A percentile compares a stretch with the other conserved stretches of the same genome.
Conservation (phyloP, 768 basidiomycete species). For the Lentinus brumalis region DNA sequence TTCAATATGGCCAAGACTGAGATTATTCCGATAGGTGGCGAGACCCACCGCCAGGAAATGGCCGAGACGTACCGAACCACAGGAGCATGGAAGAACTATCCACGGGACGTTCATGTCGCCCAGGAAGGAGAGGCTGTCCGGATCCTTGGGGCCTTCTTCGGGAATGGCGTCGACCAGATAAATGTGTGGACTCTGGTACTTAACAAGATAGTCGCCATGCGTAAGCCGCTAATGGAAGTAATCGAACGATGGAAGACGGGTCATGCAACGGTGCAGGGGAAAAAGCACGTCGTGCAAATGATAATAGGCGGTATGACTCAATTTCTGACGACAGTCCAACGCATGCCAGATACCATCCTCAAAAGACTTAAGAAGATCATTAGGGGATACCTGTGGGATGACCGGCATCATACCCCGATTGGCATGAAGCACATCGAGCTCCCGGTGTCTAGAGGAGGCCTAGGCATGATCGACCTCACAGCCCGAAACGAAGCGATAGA, state of each 20-base stretch:
- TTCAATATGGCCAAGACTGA: conserved; percentile 46
- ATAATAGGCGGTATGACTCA: not conserved
- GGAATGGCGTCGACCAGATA: conserved; percentile 7
- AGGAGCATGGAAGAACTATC: not conserved
- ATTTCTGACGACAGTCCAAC: conserved; percentile 19
- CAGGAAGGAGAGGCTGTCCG: not conserved
- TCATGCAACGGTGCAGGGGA: not conserved
- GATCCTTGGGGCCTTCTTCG: conserved; percentile 19
- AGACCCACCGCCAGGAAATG: conserved; percentile 15
- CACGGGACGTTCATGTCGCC: not conserved
- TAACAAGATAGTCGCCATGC: not conserved
- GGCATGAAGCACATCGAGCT: not conserved
- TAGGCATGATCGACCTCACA: not conserved
- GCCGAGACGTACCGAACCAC: not conserved
- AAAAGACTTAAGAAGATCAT: not conserved
- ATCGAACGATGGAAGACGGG: too few species aligned
- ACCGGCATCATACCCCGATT: not conserved
- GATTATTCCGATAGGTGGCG: conserved; percentile 36
- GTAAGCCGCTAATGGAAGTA: not conserved
- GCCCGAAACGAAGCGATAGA: conserved; percentile 19
- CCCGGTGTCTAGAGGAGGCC: not conserved
- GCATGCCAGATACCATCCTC: conserved; percentile 21
- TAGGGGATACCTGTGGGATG: conserved; percentile 3
- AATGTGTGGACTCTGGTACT: not conserved
- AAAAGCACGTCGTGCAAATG: not conserved